Evolutionary conservation across 768 basidiomycete species (phyloP).

Genomic region (Terana coerulea): DNA sequence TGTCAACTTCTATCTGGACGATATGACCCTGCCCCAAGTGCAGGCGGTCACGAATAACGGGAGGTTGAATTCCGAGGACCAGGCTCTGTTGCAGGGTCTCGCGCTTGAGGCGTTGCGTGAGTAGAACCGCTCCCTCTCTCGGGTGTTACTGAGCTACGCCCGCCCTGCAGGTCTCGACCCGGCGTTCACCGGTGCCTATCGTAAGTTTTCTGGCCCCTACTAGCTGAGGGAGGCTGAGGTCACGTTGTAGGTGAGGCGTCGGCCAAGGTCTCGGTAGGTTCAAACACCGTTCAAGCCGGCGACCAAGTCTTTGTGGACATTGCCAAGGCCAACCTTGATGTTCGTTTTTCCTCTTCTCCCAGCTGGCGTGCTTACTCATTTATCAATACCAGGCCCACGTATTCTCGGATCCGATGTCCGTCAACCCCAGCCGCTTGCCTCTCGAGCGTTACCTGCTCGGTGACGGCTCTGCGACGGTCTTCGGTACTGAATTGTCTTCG

Average conservation of each 20-base stretch:
- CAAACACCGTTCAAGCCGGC: conserved; percentile 39
- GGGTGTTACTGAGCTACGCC: neutral
- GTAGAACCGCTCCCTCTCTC: conserved; percentile 25
- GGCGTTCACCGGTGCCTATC: conserved; percentile 65
- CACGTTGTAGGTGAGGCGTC: conserved; percentile 39
- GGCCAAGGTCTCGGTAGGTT: conserved; percentile 41
- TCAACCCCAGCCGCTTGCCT: conserved; percentile 42
- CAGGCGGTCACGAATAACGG: conserved; percentile 12
- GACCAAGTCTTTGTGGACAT: conserved; percentile 64
- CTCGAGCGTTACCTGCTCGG: conserved; percentile 43
- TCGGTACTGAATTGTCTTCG: conserved; percentile 51
- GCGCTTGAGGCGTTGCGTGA: conserved; percentile 67
- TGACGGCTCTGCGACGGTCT: conserved; percentile 45
- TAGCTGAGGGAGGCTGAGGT: neutral
- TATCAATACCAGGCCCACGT: conserved; percentile 36
- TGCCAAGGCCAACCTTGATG: conserved; percentile 51
- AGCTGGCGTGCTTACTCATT: neutral
- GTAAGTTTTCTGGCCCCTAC: conserved; percentile 32
- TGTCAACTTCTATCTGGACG: conserved; percentile 60
- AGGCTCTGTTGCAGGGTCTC: conserved; percentile 50
- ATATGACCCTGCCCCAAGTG: conserved; percentile 30
- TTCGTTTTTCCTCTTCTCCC: conserved; percentile 31
- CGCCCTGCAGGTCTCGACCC: conserved; percentile 58
- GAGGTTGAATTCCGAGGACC: conserved; percentile 30
- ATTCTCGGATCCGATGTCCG: conserved; percentile 44